These are phyloP conservation scores for Mortierella sp. DNA, from an alignment of 371 early-diverging fungal species.

Conservation along the genomic window DNA sequence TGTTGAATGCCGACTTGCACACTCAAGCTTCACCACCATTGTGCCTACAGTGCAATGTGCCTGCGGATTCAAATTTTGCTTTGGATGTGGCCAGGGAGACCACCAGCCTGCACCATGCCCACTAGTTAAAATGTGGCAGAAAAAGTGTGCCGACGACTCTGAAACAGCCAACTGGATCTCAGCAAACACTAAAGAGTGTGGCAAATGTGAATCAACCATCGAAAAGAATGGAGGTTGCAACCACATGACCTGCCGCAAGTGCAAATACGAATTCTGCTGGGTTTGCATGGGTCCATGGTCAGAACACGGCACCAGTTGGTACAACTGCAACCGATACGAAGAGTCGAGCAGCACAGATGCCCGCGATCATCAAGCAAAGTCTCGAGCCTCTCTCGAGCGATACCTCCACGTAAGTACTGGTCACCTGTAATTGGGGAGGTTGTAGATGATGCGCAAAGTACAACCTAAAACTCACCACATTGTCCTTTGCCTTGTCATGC, in stretches of 20 bases:
- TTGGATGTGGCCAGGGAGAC: conserved; percentile 90
- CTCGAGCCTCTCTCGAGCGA: conserved; percentile 86
- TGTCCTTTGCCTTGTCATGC: background rate
- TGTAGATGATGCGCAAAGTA: background rate
- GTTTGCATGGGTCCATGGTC: conserved; percentile 91
- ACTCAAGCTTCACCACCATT: conserved; percentile 70
- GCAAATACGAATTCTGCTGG: conserved; percentile 92
- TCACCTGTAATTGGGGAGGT: conserved; percentile 11
- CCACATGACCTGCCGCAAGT: conserved; percentile 94
- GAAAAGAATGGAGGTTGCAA: conserved; percentile 98
- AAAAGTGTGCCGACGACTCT: conserved; percentile 97
- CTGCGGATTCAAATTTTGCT: conserved; percentile 88
- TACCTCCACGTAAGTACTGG: conserved; percentile 87
- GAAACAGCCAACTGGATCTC: conserved; percentile 98
- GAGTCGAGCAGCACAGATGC: conserved; percentile 86
- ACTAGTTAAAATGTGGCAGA: conserved; percentile 89
- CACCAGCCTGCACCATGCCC: conserved; percentile 94
- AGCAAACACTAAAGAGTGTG: conserved; percentile 97
- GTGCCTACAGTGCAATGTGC: conserved; percentile 91
- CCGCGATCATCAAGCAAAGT: conserved; percentile 84
- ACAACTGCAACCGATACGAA: conserved; percentile 95
- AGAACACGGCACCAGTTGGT: conserved; percentile 94
- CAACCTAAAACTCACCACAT: background rate
- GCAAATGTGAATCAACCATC: conserved; percentile 92
- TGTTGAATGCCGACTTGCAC: conserved; percentile 86